phyloP scores from a whole-genome alignment of 2,329 filamentous ascomycete species.

The Lasiodiplodia gonubiensis region DNA sequence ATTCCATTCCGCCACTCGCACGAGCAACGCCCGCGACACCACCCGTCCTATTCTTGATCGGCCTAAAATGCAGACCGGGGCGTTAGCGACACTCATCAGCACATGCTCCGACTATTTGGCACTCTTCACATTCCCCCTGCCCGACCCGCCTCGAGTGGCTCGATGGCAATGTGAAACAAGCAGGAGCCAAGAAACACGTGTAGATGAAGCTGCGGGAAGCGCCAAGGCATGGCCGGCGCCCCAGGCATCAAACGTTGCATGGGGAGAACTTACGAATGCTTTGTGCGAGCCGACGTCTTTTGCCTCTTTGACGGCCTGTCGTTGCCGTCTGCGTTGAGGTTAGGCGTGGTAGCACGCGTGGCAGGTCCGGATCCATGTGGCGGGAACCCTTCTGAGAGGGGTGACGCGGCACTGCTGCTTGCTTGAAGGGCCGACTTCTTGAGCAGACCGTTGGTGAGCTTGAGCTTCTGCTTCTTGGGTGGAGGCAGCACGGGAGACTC shows the following conservation, averaged over 20 bases:
- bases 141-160: constrained; percentile 9
- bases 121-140: background rate
- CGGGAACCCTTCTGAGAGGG: constrained; percentile 23
- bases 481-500: constrained; percentile 12
- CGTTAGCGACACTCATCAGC: constrained; percentile 8
- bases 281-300: constrained; percentile 27
- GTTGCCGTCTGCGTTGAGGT: constrained; percentile 25
- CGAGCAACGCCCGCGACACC: constrained; percentile 72
- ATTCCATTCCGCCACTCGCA: constrained; percentile 67
- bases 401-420: constrained; percentile 23
- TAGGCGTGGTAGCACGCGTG: constrained; percentile 28
- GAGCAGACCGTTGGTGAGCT: constrained; percentile 26
- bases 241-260: constrained; percentile 13
- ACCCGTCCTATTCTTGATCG: constrained; percentile 75
- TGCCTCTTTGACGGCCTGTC: constrained; percentile 27
- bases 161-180: constrained; percentile 26
- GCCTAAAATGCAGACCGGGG: constrained; percentile 56
- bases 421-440: constrained; percentile 25
- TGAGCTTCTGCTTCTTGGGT: constrained; percentile 24
- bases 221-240: constrained; percentile 6
- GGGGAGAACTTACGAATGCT: constrained; percentile 27
- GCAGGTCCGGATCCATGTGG: constrained; percentile 24
- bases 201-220: constrained; percentile 19
- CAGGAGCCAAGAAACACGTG: constrained; percentile 28
- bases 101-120: background rate